Evolutionary conservation across 179 eudicot species (phyloP).

Genomic region (Spergularia azorica): DNA sequence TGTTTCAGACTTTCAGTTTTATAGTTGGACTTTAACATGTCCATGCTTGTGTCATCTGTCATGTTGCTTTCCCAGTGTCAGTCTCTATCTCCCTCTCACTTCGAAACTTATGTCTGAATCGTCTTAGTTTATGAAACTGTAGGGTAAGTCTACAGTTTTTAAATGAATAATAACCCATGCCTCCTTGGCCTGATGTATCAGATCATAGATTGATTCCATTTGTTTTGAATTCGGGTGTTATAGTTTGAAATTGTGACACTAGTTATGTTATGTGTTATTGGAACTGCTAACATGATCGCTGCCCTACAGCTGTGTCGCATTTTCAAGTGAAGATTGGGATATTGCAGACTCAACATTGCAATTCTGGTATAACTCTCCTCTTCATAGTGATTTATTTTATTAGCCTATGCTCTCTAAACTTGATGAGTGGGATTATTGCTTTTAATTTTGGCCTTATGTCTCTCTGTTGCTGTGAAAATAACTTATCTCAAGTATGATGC

Average conservation of each 20-base stretch:
- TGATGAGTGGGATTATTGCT: slow-evolving; percentile 2
- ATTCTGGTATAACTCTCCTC: slow-evolving; percentile 65
- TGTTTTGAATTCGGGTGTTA: background rate
- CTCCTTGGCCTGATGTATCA: background rate
- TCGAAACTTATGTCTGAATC: background rate
- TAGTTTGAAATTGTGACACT: background rate
- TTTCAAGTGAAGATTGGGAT: slow-evolving; percentile 93
- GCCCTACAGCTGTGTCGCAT: slow-evolving; percentile 80
- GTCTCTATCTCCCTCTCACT: background rate
- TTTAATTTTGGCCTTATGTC: background rate
- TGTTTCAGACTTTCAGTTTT: background rate
- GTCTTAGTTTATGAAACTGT: background rate
- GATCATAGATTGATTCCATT: background rate
- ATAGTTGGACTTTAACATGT: background rate
- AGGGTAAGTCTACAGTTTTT: background rate
- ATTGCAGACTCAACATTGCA: slow-evolving; percentile 94
- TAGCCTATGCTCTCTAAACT: background rate
- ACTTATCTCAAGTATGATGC: too few relatives aligned
- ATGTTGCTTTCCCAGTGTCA: background rate
- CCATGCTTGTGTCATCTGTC: background rate
- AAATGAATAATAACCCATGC: background rate
- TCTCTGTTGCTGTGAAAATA: background rate
- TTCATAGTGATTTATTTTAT: background rate
- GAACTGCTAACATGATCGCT: slow-evolving; percentile 26
- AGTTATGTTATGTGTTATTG: slow-evolving; percentile 1